Base-by-base conservation (phyloP, 139 green algal genomes). In the Asterochloris erici region DNA sequence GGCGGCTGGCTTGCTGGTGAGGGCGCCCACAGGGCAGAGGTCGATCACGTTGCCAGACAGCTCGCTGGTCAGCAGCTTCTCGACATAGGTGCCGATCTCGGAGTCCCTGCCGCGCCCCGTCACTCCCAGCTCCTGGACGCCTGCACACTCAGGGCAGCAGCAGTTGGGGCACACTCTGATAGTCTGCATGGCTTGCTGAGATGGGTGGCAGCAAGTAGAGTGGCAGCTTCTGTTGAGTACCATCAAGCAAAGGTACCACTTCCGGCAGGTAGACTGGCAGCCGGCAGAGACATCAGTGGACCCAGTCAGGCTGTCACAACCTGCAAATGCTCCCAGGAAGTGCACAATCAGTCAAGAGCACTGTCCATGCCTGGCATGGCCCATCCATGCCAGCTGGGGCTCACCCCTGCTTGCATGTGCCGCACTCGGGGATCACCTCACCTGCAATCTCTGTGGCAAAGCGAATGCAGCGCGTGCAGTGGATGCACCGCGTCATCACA, bases 21-120 rank as follows among this genome's bases (percentile, higher is more conserved):
- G 91, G 14, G 97, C 97, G 12, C 97, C 97, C 75, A 99, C 97
- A 62, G 97, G 97, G 91, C 97, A 99, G 78, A 99, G 90, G 85
- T 99, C 97, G 70, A 99, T 97, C 17, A 99, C 96, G 84, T 99
- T 99, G 86, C 96, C 97, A 70, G 88, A 95, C 63, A 99, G 88
- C 91, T 99, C 97, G 73, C 85, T 94, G 54, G 79, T 87, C 85
- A 99, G 87, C 29, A 97, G 87, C 87, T 96, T 96, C 77, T 96
- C 91, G 29, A 99, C 94, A 79, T 99, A 99, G 0, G 97, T 99
- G 81, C 97, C 96, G 73, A 99, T 96, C 88, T 98, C 94, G 24
- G 89, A 91, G 79, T 94, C 95, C 14, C 90, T 87, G 15, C 97
- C 97, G 13, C 97, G 91, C 1, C 97, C 96, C 0, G 94, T 98